Base-by-base conservation (phyloP, 805 yeast genomes). In the Vanderwaltozyma polyspora region DNA sequence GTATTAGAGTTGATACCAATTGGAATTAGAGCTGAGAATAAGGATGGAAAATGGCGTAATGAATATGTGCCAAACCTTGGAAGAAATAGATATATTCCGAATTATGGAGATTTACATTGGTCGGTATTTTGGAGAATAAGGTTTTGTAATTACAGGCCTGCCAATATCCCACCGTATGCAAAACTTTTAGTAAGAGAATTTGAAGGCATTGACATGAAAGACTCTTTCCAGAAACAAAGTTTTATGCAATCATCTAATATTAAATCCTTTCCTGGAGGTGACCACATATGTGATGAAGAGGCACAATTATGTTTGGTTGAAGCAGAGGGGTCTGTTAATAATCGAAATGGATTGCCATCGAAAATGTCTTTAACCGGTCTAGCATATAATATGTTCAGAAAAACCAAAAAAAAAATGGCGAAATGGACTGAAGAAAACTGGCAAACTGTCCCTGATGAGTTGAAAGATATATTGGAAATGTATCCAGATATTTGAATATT, bases 21-120 rank as follows among this genome's bases (percentile, higher is more conserved):
- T 29, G 75, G 75, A 0, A 62, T 66, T 19, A 66, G 69, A 42
- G 51, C 66, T 28, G 76, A 74, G 44, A 60, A 69, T 44, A 40
- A 44, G 5, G 46, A 59, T 3, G 74, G 74, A 2, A 59, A 63
- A 43, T 75, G 81, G 79, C 57, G 54, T 36, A 60, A 65, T 31
- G 52, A 58, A 5, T 71, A 63, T 44, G 46, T 57, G 11, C 84
- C 84, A 1, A 76, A 78, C 46, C 44, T 74, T 3, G 84, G 84
- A 2, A 57, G 71, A 11, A 37, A 50, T 4, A 59, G 84, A 39
- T 57, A 57, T 28, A 55, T 77, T 4, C 81, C 82, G 1, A 38
- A 40, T 2, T 52, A 62, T 37, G 66, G 69, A 9, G 53, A 51
- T 11, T 39, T 76, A 23, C 84, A 78, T 51, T 78, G 84, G 83